Evolutionary conservation across 1,284 basidiomycete species (phyloP).

Genomic region (Phaffia rhodozyma): DNA sequence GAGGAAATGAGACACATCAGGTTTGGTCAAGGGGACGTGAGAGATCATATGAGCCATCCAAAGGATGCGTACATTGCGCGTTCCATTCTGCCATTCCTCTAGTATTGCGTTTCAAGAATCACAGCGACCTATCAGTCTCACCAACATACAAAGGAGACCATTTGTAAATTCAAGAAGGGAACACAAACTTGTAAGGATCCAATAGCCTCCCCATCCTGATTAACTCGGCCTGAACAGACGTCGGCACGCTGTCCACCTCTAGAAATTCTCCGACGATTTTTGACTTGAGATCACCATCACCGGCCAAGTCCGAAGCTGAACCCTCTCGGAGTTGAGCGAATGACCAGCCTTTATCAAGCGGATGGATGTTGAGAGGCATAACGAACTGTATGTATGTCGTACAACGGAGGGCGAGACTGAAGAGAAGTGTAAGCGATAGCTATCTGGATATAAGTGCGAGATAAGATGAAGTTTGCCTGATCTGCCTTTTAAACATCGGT

Average conservation of each 20-base stretch:
- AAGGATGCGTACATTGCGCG: constrained; percentile 53
- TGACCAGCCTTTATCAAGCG: constrained; percentile 16
- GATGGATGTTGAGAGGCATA: neutral
- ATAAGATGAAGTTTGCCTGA: too few species aligned
- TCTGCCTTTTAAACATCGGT: too few species aligned
- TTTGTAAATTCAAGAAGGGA: neutral
- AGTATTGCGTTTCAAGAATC: neutral
- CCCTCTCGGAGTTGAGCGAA: constrained; percentile 13
- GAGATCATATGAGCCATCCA: constrained; percentile 2
- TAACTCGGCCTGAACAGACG: constrained; percentile 73
- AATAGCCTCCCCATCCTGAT: constrained; percentile 56
- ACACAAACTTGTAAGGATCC: constrained; percentile 51
- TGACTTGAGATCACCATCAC: neutral
- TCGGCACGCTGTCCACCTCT: constrained; percentile 45
- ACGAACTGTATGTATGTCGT: neutral
- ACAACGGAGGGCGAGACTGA: too few species aligned
- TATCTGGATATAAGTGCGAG: too few species aligned
- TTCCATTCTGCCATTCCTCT: constrained; percentile 65
- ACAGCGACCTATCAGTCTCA: constrained; percentile 42
- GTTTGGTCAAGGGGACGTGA: neutral
- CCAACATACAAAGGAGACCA: neutral
- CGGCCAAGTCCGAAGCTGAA: constrained; percentile 11
- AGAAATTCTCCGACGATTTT: constrained; percentile 12
- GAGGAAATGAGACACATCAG: neutral
- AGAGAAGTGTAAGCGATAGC: too few species aligned